phyloP scores from a whole-genome alignment of 352 stramenopile species.

The Phytophthora sansomeana region DNA sequence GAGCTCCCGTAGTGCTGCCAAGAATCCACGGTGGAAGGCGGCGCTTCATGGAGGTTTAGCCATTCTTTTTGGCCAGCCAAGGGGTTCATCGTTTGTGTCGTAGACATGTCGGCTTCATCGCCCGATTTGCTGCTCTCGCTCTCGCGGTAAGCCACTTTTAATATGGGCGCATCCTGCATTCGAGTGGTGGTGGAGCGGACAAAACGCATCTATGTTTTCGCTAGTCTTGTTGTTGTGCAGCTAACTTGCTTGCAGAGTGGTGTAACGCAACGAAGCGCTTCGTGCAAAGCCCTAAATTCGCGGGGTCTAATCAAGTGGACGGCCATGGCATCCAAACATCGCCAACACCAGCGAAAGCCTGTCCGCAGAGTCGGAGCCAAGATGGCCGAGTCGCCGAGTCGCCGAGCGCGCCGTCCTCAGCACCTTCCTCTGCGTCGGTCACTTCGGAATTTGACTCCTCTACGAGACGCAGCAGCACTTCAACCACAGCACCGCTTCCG shows the following conservation, averaged over 20 bases:
- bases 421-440: neutral
- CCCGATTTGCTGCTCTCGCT: conserved; percentile 28
- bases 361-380: conserved; percentile 20
- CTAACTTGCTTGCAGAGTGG: conserved; percentile 8
- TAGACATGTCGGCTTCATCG: conserved; percentile 2
- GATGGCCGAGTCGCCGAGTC: conserved; percentile 9
- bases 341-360: conserved; percentile 30
- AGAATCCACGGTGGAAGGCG: conserved; percentile 6
- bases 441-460: conserved; percentile 28
- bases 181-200: conserved; percentile 17
- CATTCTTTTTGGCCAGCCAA: neutral
- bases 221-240: conserved; percentile 32
- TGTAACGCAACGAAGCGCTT: conserved; percentile 17
- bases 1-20: neutral
- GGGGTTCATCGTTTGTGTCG: conserved; percentile 10
- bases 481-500: conserved; percentile 12
- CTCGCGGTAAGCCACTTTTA: conserved; percentile 21
- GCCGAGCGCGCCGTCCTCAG: neutral
- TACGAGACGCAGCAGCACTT: conserved; percentile 10
- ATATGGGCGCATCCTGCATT: conserved; percentile 5
- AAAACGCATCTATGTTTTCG: conserved; percentile 28
- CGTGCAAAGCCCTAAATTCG: conserved; percentile 3
- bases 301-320: conserved; percentile 22
- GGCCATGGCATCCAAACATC: conserved; percentile 24
- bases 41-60: neutral